Evolutionary conservation across 129 eudicot genomes (phyloP).

Genomic region (Oenanthe sinensis): DNA sequence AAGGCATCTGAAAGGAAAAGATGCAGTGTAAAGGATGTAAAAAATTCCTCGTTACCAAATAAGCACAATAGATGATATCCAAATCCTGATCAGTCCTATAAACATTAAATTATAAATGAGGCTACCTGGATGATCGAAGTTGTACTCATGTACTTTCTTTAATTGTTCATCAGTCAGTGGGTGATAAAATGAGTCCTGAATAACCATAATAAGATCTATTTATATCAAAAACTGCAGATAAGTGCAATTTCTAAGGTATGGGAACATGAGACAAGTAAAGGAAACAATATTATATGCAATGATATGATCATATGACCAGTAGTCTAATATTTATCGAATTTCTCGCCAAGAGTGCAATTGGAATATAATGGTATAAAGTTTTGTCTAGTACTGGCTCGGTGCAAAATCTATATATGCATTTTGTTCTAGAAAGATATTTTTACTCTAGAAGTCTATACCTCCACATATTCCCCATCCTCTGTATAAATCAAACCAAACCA

Average conservation of each 20-base stretch:
- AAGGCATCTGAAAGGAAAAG: slow-evolving; percentile 52
- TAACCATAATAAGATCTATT: not conserved
- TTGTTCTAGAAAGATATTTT: not conserved
- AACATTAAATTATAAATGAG: not conserved
- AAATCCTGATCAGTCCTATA: not conserved
- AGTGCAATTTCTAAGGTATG: not conserved
- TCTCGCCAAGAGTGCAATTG: not conserved
- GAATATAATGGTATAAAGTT: not conserved
- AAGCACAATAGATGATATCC: not conserved
- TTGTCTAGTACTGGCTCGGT: not conserved
- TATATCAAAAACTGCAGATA: slow-evolving; percentile 7
- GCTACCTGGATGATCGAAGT: slow-evolving; percentile 90
- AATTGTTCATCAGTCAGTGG: slow-evolving; percentile 56
- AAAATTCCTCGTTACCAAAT: not conserved
- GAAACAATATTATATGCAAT: not conserved
- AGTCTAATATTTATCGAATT: not conserved
- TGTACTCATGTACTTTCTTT: slow-evolving; percentile 49
- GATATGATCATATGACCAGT: not conserved
- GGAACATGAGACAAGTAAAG: not conserved
- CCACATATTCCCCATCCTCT: not conserved
- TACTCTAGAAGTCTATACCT: not conserved
- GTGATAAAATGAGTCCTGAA: slow-evolving; percentile 79
- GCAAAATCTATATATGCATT: not conserved
- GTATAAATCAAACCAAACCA: not conserved
- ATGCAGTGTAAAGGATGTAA: not conserved